These are phyloP conservation scores for Bryum argenteum DNA, from an alignment of 225 moss, liverwort and hornwort genomes.

Conservation along the genomic window DNA sequence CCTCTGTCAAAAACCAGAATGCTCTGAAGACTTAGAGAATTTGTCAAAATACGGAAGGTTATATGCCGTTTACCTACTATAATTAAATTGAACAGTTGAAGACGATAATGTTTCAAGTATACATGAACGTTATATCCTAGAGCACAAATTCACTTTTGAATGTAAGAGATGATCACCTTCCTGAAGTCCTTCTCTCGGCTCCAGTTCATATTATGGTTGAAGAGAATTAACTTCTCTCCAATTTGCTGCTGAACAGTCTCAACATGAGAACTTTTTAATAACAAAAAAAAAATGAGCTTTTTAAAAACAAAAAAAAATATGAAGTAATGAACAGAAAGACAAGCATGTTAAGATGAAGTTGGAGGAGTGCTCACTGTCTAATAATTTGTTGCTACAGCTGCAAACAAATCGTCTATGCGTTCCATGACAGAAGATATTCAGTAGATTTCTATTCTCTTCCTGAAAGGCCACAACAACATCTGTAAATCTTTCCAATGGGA, in stretches of 20 bases:
- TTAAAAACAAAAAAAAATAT: too few relatives aligned
- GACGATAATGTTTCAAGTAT: too few relatives aligned
- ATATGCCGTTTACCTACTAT: too few relatives aligned
- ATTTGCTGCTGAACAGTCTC: conserved; percentile 46
- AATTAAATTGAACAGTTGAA: too few relatives aligned
- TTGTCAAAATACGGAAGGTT: too few relatives aligned
- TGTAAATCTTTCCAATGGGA: conserved; percentile 9
- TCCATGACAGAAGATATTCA: conserved; percentile 39
- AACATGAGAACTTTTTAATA: conserved; percentile 4
- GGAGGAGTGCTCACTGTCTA: conserved; percentile 47
- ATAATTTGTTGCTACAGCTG: conserved; percentile 57
- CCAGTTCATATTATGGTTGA: conserved; percentile 91
- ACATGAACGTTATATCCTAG: too few relatives aligned
- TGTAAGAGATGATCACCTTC: conserved; percentile 46
- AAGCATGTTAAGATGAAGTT: conserved; percentile 10
- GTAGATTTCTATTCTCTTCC: conserved; percentile 34
- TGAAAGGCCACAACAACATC: conserved; percentile 7
- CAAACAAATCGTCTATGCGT: conserved; percentile 67
- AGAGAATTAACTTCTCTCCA: conserved; percentile 51
- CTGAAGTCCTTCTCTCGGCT: conserved; percentile 86
- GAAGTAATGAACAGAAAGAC: too few relatives aligned
- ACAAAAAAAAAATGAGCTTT: conserved; percentile 11
- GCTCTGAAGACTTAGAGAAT: too few relatives aligned
- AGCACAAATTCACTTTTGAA: neutral
- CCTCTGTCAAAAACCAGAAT: conserved; percentile 46